Percentiles rank a stretch among this genome's conserved stretches.
Conservation (phyloP, 768 basidiomycete species). For the Lactarius quietus region DNA sequence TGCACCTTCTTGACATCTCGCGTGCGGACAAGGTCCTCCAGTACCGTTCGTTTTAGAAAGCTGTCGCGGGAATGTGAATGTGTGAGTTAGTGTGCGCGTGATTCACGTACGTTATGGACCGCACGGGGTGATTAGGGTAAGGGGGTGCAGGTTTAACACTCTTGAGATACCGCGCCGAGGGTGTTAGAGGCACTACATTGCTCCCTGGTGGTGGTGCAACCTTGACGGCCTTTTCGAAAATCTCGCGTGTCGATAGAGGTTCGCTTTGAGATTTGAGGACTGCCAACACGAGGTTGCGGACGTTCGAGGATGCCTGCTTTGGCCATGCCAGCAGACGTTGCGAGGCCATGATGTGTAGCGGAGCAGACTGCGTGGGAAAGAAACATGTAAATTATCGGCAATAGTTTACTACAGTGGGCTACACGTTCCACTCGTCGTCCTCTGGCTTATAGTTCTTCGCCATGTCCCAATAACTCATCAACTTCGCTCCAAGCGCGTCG, state of each 20-base stretch:
- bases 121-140: constrained; percentile 45
- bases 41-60: constrained; percentile 52
- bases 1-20: constrained; percentile 44
- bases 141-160: constrained; percentile 41
- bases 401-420: not conserved
- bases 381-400: not conserved
- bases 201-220: constrained; percentile 12
- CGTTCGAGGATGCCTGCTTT: constrained; percentile 21
- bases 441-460: constrained; percentile 87
- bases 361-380: constrained; percentile 4
- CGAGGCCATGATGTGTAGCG: not conserved
- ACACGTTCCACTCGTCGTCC: constrained; percentile 57
- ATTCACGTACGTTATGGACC: constrained; percentile 48
- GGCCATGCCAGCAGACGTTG: constrained; percentile 7
- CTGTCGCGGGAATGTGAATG: constrained; percentile 33
- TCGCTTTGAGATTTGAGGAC: constrained; percentile 25
- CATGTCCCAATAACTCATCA: constrained; percentile 92
- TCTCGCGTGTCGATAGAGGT: constrained; percentile 31
- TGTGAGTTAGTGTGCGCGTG: not conserved
- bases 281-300: constrained; percentile 29
- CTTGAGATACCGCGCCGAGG: constrained; percentile 17
- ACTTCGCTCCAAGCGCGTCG: constrained; percentile 78
- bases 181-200: constrained; percentile 1
- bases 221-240: constrained; percentile 31
- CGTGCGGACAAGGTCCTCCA: constrained; percentile 43